Evolutionary conservation across 2,329 filamentous ascomycete species (phyloP), one percentile per base, ranked within the genome.

Genomic region (Fusarium sp.): DNA sequence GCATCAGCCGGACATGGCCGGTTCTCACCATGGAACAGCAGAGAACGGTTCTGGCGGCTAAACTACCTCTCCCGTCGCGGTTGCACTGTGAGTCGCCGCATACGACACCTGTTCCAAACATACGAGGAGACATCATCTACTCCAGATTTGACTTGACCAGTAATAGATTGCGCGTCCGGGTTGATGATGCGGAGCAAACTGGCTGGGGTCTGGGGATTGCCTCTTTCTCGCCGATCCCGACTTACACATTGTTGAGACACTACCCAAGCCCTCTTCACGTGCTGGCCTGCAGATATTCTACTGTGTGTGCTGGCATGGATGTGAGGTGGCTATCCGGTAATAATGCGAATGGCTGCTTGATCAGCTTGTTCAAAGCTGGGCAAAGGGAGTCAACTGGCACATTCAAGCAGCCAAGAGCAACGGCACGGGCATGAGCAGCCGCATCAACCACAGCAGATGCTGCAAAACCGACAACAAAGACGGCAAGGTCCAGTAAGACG

Each of bases 61-160:
- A 38, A 55, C 33, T 55, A 38, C 51, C 13, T 27, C 29, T 25
- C 38, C 18, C 6, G 42, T 46, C 42, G 42, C 34, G n/a, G 34
- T 31, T 56, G 16, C 54, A 58, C 27, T 58, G 38, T 46, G 53
- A 27, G 53, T 46, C 42, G 42, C 42, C 23, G 42, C 23, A 27
- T 49, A 46, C 38, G 38, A 36, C 27, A 57, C 54, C 46, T 27
- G 44, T n/a, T 31, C 42, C 55, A 42, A 68, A 70, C 67, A 36
- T 70, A 68, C 67, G 67, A 69, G 63, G 13, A 40, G 34, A 8
- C 63, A 33, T 53, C 51, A 38, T 34, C 38, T 33, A 33, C 55
- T 59, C 42, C 56, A 27, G 56, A 59, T 50, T 38, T 14, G 27
- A 25, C 13, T 16, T 38, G 25, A 16, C 38, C 14, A 38, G 31